These are phyloP conservation scores for Citrullus mucosospermus DNA, from an alignment of 306 rosid species.

Conservation along the genomic window DNA sequence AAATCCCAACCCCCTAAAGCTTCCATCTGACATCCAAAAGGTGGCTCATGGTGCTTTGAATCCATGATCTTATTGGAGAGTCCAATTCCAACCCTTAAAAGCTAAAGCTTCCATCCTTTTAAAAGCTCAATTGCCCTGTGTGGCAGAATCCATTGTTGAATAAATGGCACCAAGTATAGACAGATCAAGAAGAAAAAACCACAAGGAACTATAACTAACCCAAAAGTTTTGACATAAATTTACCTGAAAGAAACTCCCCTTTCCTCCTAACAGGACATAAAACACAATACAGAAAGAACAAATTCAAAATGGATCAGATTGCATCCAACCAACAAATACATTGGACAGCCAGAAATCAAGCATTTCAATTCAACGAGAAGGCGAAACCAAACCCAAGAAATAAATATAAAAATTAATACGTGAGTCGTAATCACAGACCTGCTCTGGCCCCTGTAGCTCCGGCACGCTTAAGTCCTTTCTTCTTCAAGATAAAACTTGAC, in stretches of 20 bases:
- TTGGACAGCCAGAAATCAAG: neutral
- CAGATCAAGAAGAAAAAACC: neutral
- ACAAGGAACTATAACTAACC: neutral
- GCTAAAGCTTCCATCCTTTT: neutral
- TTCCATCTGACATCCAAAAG: neutral
- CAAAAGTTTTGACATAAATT: neutral
- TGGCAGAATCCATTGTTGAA: neutral
- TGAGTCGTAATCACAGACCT: constrained; percentile 23
- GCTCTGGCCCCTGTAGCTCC: constrained; percentile 69
- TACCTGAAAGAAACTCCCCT: neutral
- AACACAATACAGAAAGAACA: neutral
- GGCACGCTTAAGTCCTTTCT: constrained; percentile 86
- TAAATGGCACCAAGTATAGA: neutral
- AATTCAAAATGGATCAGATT: neutral
- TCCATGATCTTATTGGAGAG: neutral
- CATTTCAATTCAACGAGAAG: neutral
- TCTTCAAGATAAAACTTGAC: constrained; percentile 83
- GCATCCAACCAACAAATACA: neutral
- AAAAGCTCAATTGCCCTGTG: neutral
- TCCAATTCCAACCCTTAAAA: neutral
- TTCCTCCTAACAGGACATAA: neutral
- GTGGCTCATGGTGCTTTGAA: neutral
- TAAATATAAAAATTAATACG: neutral
- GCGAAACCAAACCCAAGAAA: neutral
- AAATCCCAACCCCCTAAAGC: neutral